Evolutionary conservation across 371 early-diverging fungal genomes (phyloP).

Genomic region (Quaeritorhiza haematococci): DNA sequence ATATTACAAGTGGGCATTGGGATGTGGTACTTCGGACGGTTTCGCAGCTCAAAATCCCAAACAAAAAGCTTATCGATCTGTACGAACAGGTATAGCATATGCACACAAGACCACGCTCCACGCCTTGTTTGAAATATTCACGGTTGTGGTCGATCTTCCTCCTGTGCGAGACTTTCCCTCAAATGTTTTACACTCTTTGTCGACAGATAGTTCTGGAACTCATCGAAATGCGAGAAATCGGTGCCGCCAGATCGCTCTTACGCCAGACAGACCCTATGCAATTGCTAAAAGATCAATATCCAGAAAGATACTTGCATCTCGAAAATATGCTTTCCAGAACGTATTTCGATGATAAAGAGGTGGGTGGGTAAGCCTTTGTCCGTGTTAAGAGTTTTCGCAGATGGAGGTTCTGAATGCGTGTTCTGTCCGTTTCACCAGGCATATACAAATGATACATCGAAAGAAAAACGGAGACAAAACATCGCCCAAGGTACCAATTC

Average conservation of each 20-base stretch:
- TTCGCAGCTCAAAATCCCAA: slow-evolving; percentile 60
- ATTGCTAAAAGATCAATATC: slow-evolving; percentile 58
- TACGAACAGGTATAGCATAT: slow-evolving; percentile 74
- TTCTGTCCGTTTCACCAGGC: slow-evolving; percentile 6
- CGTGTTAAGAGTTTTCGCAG: not conserved
- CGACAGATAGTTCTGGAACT: slow-evolving; percentile 78
- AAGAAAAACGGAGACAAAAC: slow-evolving; percentile 62
- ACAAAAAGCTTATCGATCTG: slow-evolving; percentile 66
- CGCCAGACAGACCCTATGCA: slow-evolving; percentile 85
- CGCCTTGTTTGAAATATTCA: not conserved
- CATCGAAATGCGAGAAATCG: slow-evolving; percentile 72
- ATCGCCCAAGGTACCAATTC: slow-evolving; percentile 57
- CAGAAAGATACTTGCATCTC: slow-evolving; percentile 76
- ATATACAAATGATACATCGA: slow-evolving; percentile 34
- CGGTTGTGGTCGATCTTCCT: not conserved
- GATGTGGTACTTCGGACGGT: slow-evolving; percentile 76
- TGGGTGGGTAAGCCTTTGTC: slow-evolving; percentile 6
- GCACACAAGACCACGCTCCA: not conserved
- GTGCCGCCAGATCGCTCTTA: slow-evolving; percentile 78
- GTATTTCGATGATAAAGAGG: slow-evolving; percentile 55
- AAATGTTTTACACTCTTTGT: slow-evolving; percentile 2
- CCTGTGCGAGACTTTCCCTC: not conserved
- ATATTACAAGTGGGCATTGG: slow-evolving; percentile 80
- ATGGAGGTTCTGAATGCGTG: not conserved
- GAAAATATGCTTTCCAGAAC: slow-evolving; percentile 69